Base-by-base conservation (phyloP, 192 early-diverging fungal genomes). In the Linnemannia hyalina region DNA sequence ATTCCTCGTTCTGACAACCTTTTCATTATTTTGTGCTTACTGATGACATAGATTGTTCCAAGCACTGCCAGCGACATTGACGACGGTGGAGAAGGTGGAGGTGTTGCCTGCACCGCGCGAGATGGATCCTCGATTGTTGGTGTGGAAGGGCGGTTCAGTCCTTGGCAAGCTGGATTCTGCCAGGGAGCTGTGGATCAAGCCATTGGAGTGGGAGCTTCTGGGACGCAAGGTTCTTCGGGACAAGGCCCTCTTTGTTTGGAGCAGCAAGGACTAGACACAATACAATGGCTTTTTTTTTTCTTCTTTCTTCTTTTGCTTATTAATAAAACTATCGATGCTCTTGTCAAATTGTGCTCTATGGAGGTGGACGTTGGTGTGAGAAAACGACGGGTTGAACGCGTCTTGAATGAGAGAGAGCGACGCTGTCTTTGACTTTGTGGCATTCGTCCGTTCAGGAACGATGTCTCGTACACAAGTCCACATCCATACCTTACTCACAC, bases 61-160 rank as follows among this genome's bases (percentile, higher is more conserved):
- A 79, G 91, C 90, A 2, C 71, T 83, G 22, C 77, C 76, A 6
- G 70, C 81, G 20, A 82, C 77, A 9, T 26, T 83, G 54, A 80
- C 75, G 7, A 87, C 74, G 20, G 87, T 88, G 60, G 94, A 94
- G 74, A 90, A 92, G 20, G 91, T 92, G 0, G 94, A 95, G 40
- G 91, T 97, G 0, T 81, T 97, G 49, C 93, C 95, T 15, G 92
- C 95, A 15, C 96, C 97, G 3, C 88, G 96, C 16, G 97, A 98
- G 68, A 89, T 98, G 40, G 97, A 98, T 70, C 94, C 96, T 3
- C 88, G 95, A 10, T 88, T 97, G 70, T 80, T 98, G 71, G 95
- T 92, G 3, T 98, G 97, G 97, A 98, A 97, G 82, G 97, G 97
- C 23, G 96, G 91, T 1, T 92, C 94, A 4, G 96, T 98, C 18